These are phyloP conservation scores for Neurospora sp. DNA, from an alignment of 495 filamentous ascomycete genomes.

Conservation along the genomic window DNA sequence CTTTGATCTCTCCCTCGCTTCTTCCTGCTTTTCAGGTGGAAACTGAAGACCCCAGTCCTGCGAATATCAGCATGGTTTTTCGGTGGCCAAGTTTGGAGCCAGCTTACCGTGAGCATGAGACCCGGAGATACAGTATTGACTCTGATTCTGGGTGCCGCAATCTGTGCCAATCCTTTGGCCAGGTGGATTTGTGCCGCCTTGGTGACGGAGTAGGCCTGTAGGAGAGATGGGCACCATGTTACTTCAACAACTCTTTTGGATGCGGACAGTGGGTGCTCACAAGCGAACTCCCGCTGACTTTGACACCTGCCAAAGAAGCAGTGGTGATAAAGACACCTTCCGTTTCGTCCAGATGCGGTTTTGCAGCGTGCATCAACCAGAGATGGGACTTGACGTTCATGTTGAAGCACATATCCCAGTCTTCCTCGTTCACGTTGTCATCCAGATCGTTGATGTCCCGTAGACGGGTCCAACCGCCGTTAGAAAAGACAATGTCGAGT, in stretches of 20 bases:
- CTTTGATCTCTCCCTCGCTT: slow-evolving; percentile 32
- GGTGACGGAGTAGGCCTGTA: slow-evolving; percentile 39
- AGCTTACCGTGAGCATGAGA: slow-evolving; percentile 36
- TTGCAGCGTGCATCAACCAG: slow-evolving; percentile 42
- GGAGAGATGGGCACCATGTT: background rate
- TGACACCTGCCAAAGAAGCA: slow-evolving; percentile 43
- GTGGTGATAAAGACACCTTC: slow-evolving; percentile 46
- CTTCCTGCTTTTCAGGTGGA: slow-evolving; percentile 32
- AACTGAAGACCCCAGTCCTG: slow-evolving; percentile 47
- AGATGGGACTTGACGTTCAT: slow-evolving; percentile 52
- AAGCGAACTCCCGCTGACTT: slow-evolving; percentile 39
- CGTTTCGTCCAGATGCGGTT: slow-evolving; percentile 33
- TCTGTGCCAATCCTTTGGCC: slow-evolving; percentile 38
- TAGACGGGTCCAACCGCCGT: slow-evolving; percentile 46
- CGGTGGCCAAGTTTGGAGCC: background rate
- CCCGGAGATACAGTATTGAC: slow-evolving; percentile 47
- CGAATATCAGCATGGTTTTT: background rate
- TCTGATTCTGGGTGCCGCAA: slow-evolving; percentile 40
- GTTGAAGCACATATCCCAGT: slow-evolving; percentile 47
- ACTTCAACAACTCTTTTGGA: background rate
- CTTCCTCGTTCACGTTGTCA: slow-evolving; percentile 44
- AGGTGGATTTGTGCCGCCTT: slow-evolving; percentile 51
- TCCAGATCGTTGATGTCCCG: slow-evolving; percentile 41
- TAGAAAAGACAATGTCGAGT: slow-evolving; percentile 46
- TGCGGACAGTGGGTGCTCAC: slow-evolving; percentile 10